Evolutionary conservation across 257 asterid genomes (phyloP).

Genomic region (Jaltomata sinuosa): DNA sequence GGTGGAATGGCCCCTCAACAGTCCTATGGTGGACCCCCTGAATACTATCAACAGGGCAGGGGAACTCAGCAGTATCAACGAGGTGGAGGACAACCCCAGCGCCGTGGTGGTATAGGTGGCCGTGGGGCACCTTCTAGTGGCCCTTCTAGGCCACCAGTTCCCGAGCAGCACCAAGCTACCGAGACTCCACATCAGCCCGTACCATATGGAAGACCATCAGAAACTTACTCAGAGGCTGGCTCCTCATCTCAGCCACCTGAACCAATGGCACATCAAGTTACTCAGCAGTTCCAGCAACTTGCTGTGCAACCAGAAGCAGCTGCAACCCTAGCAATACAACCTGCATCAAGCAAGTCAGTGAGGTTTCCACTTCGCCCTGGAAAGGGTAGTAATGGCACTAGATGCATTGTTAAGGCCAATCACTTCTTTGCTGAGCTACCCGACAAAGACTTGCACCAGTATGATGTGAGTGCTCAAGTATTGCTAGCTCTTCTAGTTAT

Average conservation of each 20-base stretch:
- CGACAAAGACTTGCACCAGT: conserved; percentile 86
- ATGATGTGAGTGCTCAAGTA: conserved; percentile 51
- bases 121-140: conserved; percentile 57
- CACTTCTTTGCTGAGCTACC: conserved; percentile 92
- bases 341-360: conserved; percentile 80
- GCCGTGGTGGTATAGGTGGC: conserved; percentile 55
- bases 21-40: conserved; percentile 24
- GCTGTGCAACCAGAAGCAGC: conserved; percentile 36
- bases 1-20: conserved; percentile 12
- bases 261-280: conserved; percentile 17
- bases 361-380: conserved; percentile 91
- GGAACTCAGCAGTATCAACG: conserved; percentile 28
- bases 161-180: conserved; percentile 99
- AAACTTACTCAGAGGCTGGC: conserved; percentile 41
- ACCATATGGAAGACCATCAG: conserved; percentile 33
- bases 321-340: conserved; percentile 47
- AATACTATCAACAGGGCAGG: conserved; percentile 26
- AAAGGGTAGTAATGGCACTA: conserved; percentile 61
- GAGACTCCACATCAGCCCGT: conserved; percentile 37
- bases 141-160: conserved; percentile 57
- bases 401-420: conserved; percentile 82
- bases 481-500: background rate
- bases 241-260: conserved; percentile 46
- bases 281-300: conserved; percentile 36
- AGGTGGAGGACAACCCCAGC: conserved; percentile 47